Evolutionary conservation across 495 filamentous ascomycete species (phyloP).

Genomic region (Trichoderma erinaceum): DNA sequence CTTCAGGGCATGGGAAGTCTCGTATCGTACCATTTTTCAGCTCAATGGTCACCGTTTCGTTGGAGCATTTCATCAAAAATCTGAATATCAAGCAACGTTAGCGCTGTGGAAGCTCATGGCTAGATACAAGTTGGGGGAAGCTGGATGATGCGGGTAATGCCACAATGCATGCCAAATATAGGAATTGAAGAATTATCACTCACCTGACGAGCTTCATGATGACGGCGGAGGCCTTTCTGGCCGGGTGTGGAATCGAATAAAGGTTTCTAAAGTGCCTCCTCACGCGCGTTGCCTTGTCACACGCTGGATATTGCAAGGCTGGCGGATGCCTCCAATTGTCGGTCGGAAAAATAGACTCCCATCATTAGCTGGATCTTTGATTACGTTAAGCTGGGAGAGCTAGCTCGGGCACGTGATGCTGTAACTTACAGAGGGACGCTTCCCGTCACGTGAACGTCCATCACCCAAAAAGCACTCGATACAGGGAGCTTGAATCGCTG

Average conservation of each 20-base stretch:
- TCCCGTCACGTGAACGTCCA: not conserved
- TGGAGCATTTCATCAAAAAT: constrained; percentile 97
- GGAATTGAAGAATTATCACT: constrained; percentile 26
- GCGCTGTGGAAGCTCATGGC: constrained; percentile 20
- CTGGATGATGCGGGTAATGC: constrained; percentile 18
- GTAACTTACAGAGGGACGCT: not conserved
- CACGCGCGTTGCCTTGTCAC: constrained; percentile 10
- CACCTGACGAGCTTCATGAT: constrained; percentile 99
- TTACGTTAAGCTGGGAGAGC: not conserved
- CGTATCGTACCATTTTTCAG: constrained; percentile 78
- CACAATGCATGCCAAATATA: not conserved
- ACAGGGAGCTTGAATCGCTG: not conserved
- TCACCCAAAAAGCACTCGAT: not conserved
- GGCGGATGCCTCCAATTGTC: constrained; percentile 10
- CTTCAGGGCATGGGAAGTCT: not conserved
- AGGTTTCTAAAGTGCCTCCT: not conserved
- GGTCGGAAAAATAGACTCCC: constrained; percentile 8
- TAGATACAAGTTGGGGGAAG: constrained; percentile 26
- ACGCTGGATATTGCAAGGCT: constrained; percentile 7
- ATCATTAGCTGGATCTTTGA: not conserved
- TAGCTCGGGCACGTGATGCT: not conserved
- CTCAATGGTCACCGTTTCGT: constrained; percentile 96
- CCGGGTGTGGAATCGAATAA: not conserved
- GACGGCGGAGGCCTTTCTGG: constrained; percentile 21
- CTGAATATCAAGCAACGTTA: constrained; percentile 47